Evolutionary conservation across 2,329 filamentous ascomycete genomes (phyloP).

Genomic region (Aspergillus quadricinctus): DNA sequence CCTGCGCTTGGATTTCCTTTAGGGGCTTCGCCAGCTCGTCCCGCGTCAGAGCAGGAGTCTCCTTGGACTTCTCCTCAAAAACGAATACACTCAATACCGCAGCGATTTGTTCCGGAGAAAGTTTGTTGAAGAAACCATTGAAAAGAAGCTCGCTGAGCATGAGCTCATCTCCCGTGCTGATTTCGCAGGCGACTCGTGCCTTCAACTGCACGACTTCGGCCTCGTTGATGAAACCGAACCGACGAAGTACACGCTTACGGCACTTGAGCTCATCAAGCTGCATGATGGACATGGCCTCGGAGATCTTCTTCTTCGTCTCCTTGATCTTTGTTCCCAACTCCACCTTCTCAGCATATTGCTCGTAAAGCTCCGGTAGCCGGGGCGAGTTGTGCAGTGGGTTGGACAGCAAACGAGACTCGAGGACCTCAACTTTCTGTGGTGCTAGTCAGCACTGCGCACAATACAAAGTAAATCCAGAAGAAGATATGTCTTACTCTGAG

Average conservation of each 20-base stretch:
- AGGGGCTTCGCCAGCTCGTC: slow-evolving; percentile 85
- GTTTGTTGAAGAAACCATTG: slow-evolving; percentile 96
- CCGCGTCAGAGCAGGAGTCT: slow-evolving; percentile 60
- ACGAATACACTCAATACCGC: slow-evolving; percentile 90
- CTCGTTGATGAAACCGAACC: slow-evolving; percentile 93
- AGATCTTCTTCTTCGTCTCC: slow-evolving; percentile 79
- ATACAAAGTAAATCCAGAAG: background rate
- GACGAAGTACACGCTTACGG: slow-evolving; percentile 88
- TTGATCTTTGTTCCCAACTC: slow-evolving; percentile 75
- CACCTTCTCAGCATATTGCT: slow-evolving; percentile 80
- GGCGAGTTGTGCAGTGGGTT: slow-evolving; percentile 92
- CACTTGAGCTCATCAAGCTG: slow-evolving; percentile 96
- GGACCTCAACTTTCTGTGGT: slow-evolving; percentile 83
- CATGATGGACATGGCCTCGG: slow-evolving; percentile 77
- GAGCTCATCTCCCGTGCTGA: slow-evolving; percentile 92
- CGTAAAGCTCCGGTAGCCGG: slow-evolving; percentile 75
- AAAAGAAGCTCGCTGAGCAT: slow-evolving; percentile 91
- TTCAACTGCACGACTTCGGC: slow-evolving; percentile 94
- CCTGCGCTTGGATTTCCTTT: slow-evolving; percentile 81
- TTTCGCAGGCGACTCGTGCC: slow-evolving; percentile 94
- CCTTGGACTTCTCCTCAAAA: slow-evolving; percentile 91
- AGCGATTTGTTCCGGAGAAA: slow-evolving; percentile 81
- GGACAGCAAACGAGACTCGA: slow-evolving; percentile 81
- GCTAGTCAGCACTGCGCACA: slow-evolving; percentile 12
- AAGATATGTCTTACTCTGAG: slow-evolving; percentile 51